Base-by-base conservation (phyloP, 2,329 filamentous ascomycete genomes). In the Botrytis byssoidea region DNA sequence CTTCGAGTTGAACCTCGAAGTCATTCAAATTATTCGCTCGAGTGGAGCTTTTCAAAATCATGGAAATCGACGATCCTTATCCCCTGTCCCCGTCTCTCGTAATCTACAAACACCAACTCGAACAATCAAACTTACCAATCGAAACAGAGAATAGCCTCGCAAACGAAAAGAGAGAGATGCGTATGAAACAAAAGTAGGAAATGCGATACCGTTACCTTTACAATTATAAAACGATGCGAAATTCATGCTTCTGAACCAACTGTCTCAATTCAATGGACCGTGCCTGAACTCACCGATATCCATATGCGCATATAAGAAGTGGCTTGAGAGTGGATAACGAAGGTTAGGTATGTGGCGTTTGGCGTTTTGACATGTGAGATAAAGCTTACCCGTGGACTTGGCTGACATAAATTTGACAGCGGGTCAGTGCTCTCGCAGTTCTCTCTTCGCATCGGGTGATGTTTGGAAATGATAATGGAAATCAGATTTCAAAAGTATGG, bases 11-110 rank as follows among this genome's bases (percentile, higher is more conserved):
- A 25, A 46, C n/a, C 42, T 66, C 55, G 66, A 69, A 69, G 18
- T 32, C 71, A 72, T 72, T 68, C 55, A 69, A 67, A 51, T 42
- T 16, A n/a, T 66, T 42, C 9, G 35, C 66, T 42, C 66, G 14
- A 57, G 66, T 68, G 48, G 48, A 68, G 69, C 57, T 42, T 42
- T 29, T 22, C 32, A 25, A 71, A 71, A 40, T 57, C 66, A 57
- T 69, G 48, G 66, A 69, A 69, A 20, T 42, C 18, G 69, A 71
- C 25, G 44, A 59, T 42, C 66, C 29, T 40, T 68, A 32, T 68
- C 48, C n/a, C 69, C 59, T 46, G 57, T 20, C 37, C 40, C 20
- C n/a, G 32, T 64, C 57, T 29, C 8, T 29, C 42, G 59, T 10
- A 70, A 59, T 55, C 37, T 69, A 32, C 66, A 51, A 22, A 32